These are phyloP conservation scores for Hansenula sp. DNA, from an alignment of 1,139 yeast species.

Conservation along the genomic window DNA sequence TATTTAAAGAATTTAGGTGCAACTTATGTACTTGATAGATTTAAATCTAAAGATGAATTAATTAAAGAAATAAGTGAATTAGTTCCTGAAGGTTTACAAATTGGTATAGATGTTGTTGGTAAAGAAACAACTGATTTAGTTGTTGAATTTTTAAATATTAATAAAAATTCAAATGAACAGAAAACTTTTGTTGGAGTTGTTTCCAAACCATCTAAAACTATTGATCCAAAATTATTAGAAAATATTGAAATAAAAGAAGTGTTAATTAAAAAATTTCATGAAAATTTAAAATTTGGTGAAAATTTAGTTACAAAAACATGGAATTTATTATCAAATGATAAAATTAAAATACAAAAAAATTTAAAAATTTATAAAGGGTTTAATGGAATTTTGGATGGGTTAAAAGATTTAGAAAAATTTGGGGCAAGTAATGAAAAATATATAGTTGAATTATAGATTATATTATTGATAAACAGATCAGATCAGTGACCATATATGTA, in stretches of 20 bases:
- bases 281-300: constrained; percentile 35
- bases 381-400: constrained; percentile 30
- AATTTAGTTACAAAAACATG: constrained; percentile 32
- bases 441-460: constrained; percentile 27
- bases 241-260: constrained; percentile 30
- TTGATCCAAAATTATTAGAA: constrained; percentile 20
- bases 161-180: constrained; percentile 8
- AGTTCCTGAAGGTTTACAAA: constrained; percentile 25
- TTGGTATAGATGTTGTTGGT: constrained; percentile 43
- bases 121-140: constrained; percentile 34
- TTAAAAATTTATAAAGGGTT: constrained; percentile 32
- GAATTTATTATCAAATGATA: constrained; percentile 24
- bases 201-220: constrained; percentile 29
- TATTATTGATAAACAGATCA: no score
- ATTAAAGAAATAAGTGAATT: constrained; percentile 14
- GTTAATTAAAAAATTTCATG: constrained; percentile 39
- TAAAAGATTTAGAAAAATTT: constrained; percentile 32
- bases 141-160: constrained; percentile 24
- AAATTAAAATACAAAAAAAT: constrained; percentile 31
- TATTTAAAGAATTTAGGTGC: constrained; percentile 36
- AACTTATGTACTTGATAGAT: constrained; percentile 36
- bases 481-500: neutral
- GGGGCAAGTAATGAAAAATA: constrained; percentile 43
- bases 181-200: constrained; percentile 36
- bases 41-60: constrained; percentile 25